A percentile compares a stretch with the other conserved stretches of the same genome.
These are phyloP conservation scores for Endocalyx cinctus DNA, from an alignment of 2,329 filamentous ascomycete species.

Conservation along the genomic window DNA sequence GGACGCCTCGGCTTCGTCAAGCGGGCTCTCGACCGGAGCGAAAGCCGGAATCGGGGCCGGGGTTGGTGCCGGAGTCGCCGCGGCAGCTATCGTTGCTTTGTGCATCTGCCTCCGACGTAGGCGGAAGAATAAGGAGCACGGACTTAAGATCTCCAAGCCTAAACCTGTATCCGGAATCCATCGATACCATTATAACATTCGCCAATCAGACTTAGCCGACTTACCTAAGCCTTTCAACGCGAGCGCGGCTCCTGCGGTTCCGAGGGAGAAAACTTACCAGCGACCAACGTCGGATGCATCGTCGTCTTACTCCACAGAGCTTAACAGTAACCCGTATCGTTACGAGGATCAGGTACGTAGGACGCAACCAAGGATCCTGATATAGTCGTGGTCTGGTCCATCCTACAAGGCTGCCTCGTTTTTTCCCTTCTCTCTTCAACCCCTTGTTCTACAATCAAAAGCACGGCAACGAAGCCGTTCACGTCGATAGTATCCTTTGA, in stretches of 20 bases:
- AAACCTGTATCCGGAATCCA: slow-evolving; percentile 43
- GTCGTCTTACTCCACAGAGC: slow-evolving; percentile 21
- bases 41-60: slow-evolving; percentile 48
- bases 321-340: slow-evolving; percentile 47
- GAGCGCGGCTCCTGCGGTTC: slow-evolving; percentile 3
- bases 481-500: too few species aligned
- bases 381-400: too few species aligned
- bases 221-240: slow-evolving; percentile 17
- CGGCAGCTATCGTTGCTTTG: slow-evolving; percentile 33
- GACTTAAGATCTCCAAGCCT: slow-evolving; percentile 46
- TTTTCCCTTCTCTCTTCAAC: too few species aligned
- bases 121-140: slow-evolving; percentile 20
- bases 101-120: slow-evolving; percentile 35
- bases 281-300: slow-evolving; percentile 15
- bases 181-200: slow-evolving; percentile 20
- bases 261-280: slow-evolving; percentile 4
- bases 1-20: neutral
- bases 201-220: slow-evolving; percentile 19
- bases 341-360: slow-evolving; percentile 57
- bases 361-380: slow-evolving; percentile 39
- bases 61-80: slow-evolving; percentile 37
- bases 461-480: too few species aligned
- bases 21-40: slow-evolving; percentile 37
- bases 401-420: too few species aligned
- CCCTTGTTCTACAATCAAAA: too few species aligned